Conservation (phyloP, 768 basidiomycete species). For the Tulasnella sp. region DNA sequence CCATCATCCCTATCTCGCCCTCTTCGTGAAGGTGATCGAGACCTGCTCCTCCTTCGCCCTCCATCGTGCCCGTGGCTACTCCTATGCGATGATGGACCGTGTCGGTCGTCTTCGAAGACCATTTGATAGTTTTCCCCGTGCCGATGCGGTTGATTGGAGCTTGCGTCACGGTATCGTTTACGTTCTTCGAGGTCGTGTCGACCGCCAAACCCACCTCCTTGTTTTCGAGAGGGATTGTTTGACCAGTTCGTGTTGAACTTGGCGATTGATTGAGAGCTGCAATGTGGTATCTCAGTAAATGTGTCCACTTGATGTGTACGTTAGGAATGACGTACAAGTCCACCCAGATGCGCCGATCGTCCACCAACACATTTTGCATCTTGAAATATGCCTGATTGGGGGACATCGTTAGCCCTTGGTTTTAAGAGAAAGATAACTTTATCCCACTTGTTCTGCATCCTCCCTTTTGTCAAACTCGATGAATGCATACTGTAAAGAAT, state of each 20-base stretch:
- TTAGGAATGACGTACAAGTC: constrained; percentile 60
- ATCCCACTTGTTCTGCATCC: constrained; percentile 80
- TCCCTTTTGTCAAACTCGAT: constrained; percentile 94
- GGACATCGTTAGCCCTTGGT: background rate
- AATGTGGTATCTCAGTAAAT: background rate
- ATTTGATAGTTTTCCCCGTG: constrained; percentile 48
- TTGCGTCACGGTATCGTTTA: constrained; percentile 48
- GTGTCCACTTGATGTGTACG: background rate
- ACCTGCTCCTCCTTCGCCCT: background rate
- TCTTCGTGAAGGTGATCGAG: background rate
- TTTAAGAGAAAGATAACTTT: background rate
- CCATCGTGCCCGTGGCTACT: constrained; percentile 17
- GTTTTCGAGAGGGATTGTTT: constrained; percentile 42
- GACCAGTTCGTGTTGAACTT: constrained; percentile 75
- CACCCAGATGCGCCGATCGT: constrained; percentile 97
- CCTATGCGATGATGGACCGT: constrained; percentile 21
- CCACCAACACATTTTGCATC: constrained; percentile 98
- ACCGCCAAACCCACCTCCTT: constrained; percentile 48
- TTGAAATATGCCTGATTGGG: constrained; percentile 83
- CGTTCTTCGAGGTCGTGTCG: constrained; percentile 67
- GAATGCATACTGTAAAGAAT: constrained; percentile 95
- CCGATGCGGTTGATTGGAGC: constrained; percentile 23
- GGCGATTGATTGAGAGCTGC: constrained; percentile 92
- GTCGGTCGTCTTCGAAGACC: constrained; percentile 79
- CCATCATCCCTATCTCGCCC: too few species aligned